Conservation (phyloP, 257 asterid species). For the Capsicum chinense region DNA sequence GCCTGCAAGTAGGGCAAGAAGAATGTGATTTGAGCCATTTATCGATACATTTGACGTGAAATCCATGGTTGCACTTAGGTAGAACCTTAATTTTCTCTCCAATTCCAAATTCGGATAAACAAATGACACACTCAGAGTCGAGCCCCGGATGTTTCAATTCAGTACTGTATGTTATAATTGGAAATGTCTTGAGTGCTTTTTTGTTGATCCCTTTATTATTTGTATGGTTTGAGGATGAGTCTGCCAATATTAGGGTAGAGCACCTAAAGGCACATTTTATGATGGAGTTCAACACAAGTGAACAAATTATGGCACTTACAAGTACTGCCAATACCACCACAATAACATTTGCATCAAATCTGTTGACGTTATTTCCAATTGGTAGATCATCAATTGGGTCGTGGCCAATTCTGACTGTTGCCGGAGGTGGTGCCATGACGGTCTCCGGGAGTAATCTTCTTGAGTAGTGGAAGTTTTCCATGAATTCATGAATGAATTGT, state of each 20-base stretch:
- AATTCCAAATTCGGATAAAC: not conserved
- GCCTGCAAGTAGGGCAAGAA: slow-evolving; percentile 22
- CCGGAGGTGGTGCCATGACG: not conserved
- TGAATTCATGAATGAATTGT: not conserved
- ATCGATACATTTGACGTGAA: slow-evolving; percentile 5
- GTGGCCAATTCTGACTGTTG: not conserved
- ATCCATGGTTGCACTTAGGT: not conserved
- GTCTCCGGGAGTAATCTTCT: slow-evolving; percentile 8
- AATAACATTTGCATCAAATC: slow-evolving; percentile 13
- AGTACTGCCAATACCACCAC: not conserved
- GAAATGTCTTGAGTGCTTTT: slow-evolving; percentile 15
- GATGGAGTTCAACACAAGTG: not conserved
- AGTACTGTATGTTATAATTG: not conserved
- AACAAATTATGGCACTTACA: slow-evolving; percentile 2
- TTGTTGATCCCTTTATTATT: slow-evolving; percentile 1
- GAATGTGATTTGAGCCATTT: slow-evolving; percentile 19
- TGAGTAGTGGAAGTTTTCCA: slow-evolving; percentile 18
- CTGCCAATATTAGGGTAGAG: not conserved
- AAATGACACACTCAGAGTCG: not conserved
- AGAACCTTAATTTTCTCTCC: slow-evolving; percentile 22
- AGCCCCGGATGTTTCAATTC: not conserved
- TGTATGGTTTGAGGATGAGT: slow-evolving; percentile 15
- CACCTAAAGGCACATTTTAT: not conserved
- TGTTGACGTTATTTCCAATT: not conserved
- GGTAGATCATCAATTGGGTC: not conserved